These are phyloP conservation scores for Colletotrichum sansevieriae DNA, from an alignment of 2,329 filamentous ascomycete species.

Conservation along the genomic window DNA sequence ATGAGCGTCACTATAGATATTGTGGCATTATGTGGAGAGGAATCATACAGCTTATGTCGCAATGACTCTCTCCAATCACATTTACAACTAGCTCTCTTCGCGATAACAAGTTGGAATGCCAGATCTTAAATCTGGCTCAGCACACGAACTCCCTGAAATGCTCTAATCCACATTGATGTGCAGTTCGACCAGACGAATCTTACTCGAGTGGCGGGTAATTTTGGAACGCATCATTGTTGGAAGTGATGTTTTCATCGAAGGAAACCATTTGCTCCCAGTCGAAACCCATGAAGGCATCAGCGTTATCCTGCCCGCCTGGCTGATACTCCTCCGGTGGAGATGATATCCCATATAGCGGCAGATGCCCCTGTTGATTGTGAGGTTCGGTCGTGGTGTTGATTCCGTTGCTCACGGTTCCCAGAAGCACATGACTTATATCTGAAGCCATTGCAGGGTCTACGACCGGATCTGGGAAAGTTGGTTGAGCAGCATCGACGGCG, in stretches of 20 bases:
- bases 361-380: not conserved
- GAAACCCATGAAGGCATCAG: not conserved
- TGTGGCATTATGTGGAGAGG: not conserved
- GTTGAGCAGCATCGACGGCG: too few relatives aligned
- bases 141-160: too few relatives aligned
- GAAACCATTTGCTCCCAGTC: not conserved
- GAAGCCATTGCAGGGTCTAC: not conserved
- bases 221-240: not conserved
- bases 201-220: not conserved
- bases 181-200: too few relatives aligned
- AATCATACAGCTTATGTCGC: slow-evolving; percentile 25
- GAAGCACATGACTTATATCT: not conserved
- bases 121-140: too few relatives aligned
- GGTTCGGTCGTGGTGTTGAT: not conserved
- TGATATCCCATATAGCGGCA: not conserved
- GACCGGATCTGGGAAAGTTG: too few relatives aligned
- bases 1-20: slow-evolving; percentile 12
- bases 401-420: too few relatives aligned
- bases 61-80: slow-evolving; percentile 22
- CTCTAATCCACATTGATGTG: too few relatives aligned
- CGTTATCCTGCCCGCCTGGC: too few relatives aligned
- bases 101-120: not conserved
- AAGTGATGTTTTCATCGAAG: not conserved
- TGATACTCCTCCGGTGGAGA: not conserved
- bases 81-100: not conserved